Base-by-base conservation (phyloP, 169 alveolate genomes). In the Theileria annulata region DNA sequence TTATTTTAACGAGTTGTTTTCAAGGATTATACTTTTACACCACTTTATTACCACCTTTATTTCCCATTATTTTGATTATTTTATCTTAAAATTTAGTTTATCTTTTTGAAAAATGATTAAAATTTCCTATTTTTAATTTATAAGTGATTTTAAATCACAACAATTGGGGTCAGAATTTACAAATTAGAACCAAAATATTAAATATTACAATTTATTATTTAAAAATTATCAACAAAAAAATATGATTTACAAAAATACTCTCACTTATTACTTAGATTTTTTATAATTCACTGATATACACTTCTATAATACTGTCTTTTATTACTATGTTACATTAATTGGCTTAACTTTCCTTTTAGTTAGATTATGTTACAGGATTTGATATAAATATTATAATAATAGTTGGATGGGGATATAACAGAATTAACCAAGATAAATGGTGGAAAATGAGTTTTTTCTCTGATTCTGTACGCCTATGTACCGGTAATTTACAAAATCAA, bases 401-500 rank as follows among this genome's bases (percentile, higher is more conserved):
- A 28, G 25, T n/a, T 62, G 13, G 48, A 62, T 62, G 71, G 71
- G 71, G 71, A 6, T 62, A 30, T 62, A 31, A 27, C 49, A 27
- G 5, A 62, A 62, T n/a, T 21, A 10, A 62, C 9, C 5, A 15
- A 47, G 71, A 17, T 62, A 62, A 62, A n/a, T 28, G 0, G 25
- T 23, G 48, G 48, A n/a, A 15, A n/a, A 62, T 4, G 48, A 10
- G 25, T 27, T 27, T 28, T n/a, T n/a, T 62, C 27, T 5, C 25
- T 28, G 25, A 37, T 30, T 62, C 71, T 27, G 71, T 62, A 62
- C 71, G 71, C 71, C 71, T 37, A 21, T 62, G 71, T 62, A 62
- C 71, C 31, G 15, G 23, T n/a, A 62, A 62, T 31, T 28, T 23
- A 28, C 19, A 62, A 62, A 62, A 27, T 30, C 71, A 58, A 58